phyloP scores from a whole-genome alignment of 1,139 yeast genomes.

The Eremothecium gossypii region DNA sequence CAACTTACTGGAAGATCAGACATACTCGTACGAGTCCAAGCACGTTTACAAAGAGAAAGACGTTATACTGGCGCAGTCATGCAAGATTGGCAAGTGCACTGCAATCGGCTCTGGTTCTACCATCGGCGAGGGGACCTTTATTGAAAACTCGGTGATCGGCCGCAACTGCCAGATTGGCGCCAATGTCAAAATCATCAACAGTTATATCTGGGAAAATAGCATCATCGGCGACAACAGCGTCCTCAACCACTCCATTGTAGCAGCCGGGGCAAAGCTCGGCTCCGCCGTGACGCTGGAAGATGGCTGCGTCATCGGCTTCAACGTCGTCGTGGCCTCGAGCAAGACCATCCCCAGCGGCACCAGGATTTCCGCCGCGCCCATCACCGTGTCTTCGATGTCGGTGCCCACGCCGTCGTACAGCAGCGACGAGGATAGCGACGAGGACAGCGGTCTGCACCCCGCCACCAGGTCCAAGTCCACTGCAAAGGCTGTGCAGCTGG shows the following conservation, averaged over 20 bases:
- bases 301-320: conserved; percentile 76
- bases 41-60: conserved; percentile 80
- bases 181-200: conserved; percentile 57
- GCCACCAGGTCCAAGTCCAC: background rate
- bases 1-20: conserved; percentile 59
- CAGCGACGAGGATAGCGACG: conserved; percentile 20
- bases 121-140: conserved; percentile 47
- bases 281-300: conserved; percentile 42
- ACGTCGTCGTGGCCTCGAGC: conserved; percentile 53
- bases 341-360: conserved; percentile 41
- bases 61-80: conserved; percentile 85
- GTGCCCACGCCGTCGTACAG: conserved; percentile 21
- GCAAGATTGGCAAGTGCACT: conserved; percentile 66
- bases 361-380: conserved; percentile 39
- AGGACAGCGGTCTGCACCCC: conserved; percentile 4
- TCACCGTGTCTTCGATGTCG: conserved; percentile 13
- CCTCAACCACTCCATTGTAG: conserved; percentile 59
- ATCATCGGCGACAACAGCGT: conserved; percentile 55
- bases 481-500: conserved; percentile 29
- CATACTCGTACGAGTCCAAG: conserved; percentile 69
- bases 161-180: conserved; percentile 77
- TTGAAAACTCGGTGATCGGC: conserved; percentile 71
- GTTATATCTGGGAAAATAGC: conserved; percentile 83
- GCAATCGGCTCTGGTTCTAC: conserved; percentile 68
- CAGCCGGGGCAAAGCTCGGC: conserved; percentile 50